Evolutionary conservation across 257 asterid species (phyloP), one percentile per base, ranked within the genome.

Genomic region (Solanum ahanhuiri): DNA sequence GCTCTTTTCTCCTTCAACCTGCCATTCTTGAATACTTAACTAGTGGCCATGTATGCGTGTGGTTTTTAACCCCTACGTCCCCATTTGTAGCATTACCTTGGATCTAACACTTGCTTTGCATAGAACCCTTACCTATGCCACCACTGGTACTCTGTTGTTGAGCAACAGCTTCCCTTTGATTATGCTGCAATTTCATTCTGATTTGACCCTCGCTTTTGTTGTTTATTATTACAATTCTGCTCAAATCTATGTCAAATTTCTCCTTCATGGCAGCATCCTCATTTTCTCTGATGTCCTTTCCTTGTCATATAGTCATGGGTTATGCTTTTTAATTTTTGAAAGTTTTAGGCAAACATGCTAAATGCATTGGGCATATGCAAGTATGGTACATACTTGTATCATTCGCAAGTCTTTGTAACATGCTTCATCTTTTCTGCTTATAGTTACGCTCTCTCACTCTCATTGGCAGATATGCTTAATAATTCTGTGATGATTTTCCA

Each of bases 401-500:
- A 76, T n/a, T 6, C 35, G 0, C 1, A 23, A 43, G 64, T 45
- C 15, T 8, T 79, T 45, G 82, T 37, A 35, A 22, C 51, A 10
- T 35, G 39, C 39, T 77, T 15, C 39, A 43, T 43, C 25, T 4
- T 77, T 77, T 58, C 63, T 41, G 63, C 30, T 41, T 76, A 41
- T 76, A 76, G 64, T 14, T 15, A 8, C 25, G 4, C 60, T 12
- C 83, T 41, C 18, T 33, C 79, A 4, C 57, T 10, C 81, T 35
- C 31, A 37, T 12, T 12, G 63, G 23, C 63, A 12, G 54, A 43
- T 43, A 43, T 77, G 83, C 64, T 45, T 79, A 25, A 45, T 25
- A 15, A 79, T 45, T 79, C 39, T 79, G 5, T 35, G 11, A 25
- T 51, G 9, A 79, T 43, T 30, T 39, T 89, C 48, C 91, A 92